These are phyloP conservation scores for Neonectria hederae DNA, from an alignment of 2,329 filamentous ascomycete species.

Conservation along the genomic window DNA sequence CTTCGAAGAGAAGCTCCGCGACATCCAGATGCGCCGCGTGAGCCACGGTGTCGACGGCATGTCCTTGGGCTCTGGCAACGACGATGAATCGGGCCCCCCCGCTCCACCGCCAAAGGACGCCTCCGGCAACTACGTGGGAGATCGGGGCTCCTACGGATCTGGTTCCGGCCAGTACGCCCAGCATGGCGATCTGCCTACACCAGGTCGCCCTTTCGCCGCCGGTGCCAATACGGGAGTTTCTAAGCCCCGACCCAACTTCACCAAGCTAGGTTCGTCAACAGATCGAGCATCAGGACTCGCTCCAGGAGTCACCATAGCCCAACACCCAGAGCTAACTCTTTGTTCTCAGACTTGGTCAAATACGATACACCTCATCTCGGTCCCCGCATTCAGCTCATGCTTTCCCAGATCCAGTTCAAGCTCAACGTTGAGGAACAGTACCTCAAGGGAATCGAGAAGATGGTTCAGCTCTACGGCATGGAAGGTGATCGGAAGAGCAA, in stretches of 20 bases:
- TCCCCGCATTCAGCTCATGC: slow-evolving; percentile 97
- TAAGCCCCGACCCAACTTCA: slow-evolving; percentile 87
- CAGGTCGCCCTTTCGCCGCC: slow-evolving; percentile 80
- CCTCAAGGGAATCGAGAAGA: slow-evolving; percentile 98
- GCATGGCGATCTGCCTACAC: slow-evolving; percentile 78
- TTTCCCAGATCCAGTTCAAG: slow-evolving; percentile 98
- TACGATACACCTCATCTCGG: slow-evolving; percentile 96
- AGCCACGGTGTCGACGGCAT: slow-evolving; percentile 74
- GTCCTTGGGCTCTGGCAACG: slow-evolving; percentile 59
- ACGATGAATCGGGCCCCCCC: slow-evolving; percentile 59
- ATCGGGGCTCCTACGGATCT: slow-evolving; percentile 72
- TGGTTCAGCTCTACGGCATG: slow-evolving; percentile 97
- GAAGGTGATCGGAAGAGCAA: slow-evolving; percentile 97
- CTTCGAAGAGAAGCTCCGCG: slow-evolving; percentile 89
- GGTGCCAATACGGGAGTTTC: slow-evolving; percentile 74
- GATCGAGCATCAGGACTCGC: slow-evolving; percentile 11
- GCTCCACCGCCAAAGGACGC: slow-evolving; percentile 80
- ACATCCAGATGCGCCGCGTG: slow-evolving; percentile 84
- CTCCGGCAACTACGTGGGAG: slow-evolving; percentile 52
- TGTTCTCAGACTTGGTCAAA: slow-evolving; percentile 86
- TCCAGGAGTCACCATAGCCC: background rate
- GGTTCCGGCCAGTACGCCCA: slow-evolving; percentile 59
- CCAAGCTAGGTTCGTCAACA: slow-evolving; percentile 81
- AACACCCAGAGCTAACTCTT: slow-evolving; percentile 14
- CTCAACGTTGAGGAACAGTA: slow-evolving; percentile 99